Percentiles rank a stretch among this genome's conserved stretches.
These are phyloP conservation scores for Glebionis coronaria DNA, from an alignment of 129 eudicot species.

Conservation along the genomic window DNA sequence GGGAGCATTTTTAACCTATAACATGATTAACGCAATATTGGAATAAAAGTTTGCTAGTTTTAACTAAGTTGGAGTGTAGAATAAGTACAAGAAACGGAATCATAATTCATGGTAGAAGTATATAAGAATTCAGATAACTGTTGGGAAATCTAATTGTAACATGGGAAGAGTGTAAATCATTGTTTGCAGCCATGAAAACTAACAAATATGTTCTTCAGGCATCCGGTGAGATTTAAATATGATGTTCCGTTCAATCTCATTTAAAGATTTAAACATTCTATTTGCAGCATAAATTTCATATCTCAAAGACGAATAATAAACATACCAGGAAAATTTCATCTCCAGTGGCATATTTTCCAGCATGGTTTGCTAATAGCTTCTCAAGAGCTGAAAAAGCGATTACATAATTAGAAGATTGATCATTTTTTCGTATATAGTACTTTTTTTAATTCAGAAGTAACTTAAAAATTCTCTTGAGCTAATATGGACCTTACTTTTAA, in stretches of 20 bases:
- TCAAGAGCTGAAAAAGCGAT: slow-evolving; percentile 59
- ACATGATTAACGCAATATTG: neutral
- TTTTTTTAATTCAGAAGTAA: neutral
- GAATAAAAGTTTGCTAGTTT: neutral
- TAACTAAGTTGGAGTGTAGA: neutral
- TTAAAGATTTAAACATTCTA: neutral
- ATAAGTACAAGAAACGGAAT: neutral
- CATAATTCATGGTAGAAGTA: neutral
- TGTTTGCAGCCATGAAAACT: no score
- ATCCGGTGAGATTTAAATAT: neutral
- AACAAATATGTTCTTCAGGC: no score
- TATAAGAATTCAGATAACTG: neutral
- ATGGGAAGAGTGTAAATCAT: no score
- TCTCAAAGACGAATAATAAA: slow-evolving; percentile 7
- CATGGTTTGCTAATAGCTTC: slow-evolving; percentile 58
- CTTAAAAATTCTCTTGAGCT: neutral
- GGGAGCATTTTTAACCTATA: neutral
- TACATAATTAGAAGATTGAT: slow-evolving; percentile 7
- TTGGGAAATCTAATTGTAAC: no score
- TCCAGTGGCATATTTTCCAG: slow-evolving; percentile 92
- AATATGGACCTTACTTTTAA: neutral
- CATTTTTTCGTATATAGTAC: neutral
- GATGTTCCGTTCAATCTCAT: neutral
- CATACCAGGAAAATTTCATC: slow-evolving; percentile 79
- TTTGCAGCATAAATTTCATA: neutral